These are phyloP conservation scores for Metarhizium anisopliae DNA, from an alignment of 2,329 filamentous ascomycete genomes.

Conservation along the genomic window DNA sequence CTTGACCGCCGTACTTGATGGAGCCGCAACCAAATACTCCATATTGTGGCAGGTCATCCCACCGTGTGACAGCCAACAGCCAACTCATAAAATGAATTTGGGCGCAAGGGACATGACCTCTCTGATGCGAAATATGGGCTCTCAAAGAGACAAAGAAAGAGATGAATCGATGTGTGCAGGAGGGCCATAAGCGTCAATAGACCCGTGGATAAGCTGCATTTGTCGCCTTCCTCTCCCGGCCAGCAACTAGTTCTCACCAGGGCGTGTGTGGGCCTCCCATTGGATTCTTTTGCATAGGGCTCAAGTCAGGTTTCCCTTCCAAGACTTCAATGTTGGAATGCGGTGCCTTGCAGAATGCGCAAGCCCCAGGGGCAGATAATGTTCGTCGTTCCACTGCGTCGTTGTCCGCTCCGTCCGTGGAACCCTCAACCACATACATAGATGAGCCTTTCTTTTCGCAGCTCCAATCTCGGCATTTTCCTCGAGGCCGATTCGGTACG, in stretches of 20 bases:
- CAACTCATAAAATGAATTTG: too few species aligned
- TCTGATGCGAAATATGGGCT: too few species aligned
- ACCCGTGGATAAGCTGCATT: not conserved
- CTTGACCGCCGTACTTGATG: too few species aligned
- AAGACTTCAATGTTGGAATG: not conserved
- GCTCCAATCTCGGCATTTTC: not conserved
- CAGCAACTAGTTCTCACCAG: not conserved
- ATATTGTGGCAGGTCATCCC: too few species aligned
- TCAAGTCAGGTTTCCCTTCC: not conserved
- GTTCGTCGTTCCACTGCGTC: not conserved
- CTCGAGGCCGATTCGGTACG: not conserved
- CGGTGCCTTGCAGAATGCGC: not conserved
- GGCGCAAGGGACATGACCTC: too few species aligned
- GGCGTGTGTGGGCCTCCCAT: not conserved
- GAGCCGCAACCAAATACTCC: too few species aligned
- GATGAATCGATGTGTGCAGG: too few species aligned
- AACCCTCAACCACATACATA: not conserved
- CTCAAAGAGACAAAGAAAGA: too few species aligned
- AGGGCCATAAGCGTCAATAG: not conserved
- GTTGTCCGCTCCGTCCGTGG: not conserved
- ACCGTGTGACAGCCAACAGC: too few species aligned
- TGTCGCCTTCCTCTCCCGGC: not conserved
- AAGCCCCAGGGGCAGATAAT: not conserved
- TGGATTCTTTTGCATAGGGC: not conserved
- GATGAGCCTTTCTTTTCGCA: not conserved